Percentiles rank a stretch among this genome's conserved stretches.
These are phyloP conservation scores for Lentinula novae-zelandiae DNA, from an alignment of 1,284 basidiomycete genomes.

Conservation along the genomic window DNA sequence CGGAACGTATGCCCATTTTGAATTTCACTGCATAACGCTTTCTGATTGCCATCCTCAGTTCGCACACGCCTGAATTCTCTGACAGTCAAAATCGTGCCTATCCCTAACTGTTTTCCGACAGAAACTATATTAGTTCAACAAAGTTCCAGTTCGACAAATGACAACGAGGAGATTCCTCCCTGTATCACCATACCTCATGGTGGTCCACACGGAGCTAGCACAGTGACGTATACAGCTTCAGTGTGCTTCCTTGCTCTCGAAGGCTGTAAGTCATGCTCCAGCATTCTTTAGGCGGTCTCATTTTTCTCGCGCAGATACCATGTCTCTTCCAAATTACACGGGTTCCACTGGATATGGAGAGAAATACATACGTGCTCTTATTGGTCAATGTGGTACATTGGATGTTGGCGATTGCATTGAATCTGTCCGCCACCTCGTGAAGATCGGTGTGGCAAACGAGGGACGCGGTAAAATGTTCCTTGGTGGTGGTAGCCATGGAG, in stretches of 20 bases:
- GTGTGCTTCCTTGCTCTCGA: conserved; percentile 48
- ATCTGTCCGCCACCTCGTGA: conserved; percentile 47
- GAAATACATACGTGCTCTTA: conserved; percentile 29
- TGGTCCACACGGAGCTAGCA: conserved; percentile 56
- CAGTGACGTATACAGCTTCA: conserved; percentile 44
- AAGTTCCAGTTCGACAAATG: conserved; percentile 9
- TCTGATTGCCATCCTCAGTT: conserved; percentile 29
- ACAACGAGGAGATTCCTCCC: conserved; percentile 25
- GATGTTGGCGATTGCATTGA: conserved; percentile 67
- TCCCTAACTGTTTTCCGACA: conserved; percentile 44
- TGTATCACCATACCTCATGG: conserved; percentile 63
- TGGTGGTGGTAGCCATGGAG: conserved; percentile 71
- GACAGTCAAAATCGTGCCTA: conserved; percentile 36
- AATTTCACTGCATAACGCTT: neutral
- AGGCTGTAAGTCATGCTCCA: conserved; percentile 46
- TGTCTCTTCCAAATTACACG: conserved; percentile 63
- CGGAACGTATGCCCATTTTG: neutral
- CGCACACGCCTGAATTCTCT: conserved; percentile 36
- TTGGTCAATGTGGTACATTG: conserved; percentile 60
- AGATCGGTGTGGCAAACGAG: conserved; percentile 40
- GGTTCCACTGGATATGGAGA: conserved; percentile 65
- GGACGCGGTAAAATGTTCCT: conserved; percentile 51
- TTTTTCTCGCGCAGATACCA: conserved; percentile 37
- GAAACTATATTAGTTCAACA: conserved; percentile 51
- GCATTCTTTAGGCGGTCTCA: neutral